phyloP scores from a whole-genome alignment of 2,329 filamentous ascomycete genomes.

The Trichoderma sp. region DNA sequence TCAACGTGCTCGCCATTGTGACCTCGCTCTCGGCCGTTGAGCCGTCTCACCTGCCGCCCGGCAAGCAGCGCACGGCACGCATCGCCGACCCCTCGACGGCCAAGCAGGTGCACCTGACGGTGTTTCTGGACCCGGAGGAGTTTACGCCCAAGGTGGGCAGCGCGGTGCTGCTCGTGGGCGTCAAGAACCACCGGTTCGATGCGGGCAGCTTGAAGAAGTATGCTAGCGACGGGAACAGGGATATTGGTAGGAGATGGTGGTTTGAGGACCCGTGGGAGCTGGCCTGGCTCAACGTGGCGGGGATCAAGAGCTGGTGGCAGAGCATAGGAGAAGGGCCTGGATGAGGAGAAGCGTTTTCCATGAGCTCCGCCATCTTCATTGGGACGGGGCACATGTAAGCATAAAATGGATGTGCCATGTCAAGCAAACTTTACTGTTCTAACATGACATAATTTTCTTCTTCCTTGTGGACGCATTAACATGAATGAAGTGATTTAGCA shows the following conservation, averaged over 20 bases:
- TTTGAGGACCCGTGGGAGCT: conserved; percentile 51
- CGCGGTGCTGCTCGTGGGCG: conserved; percentile 54
- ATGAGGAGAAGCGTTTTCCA: no score
- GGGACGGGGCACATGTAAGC: no score
- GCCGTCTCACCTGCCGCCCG: conserved; percentile 52
- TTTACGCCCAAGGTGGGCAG: conserved; percentile 53
- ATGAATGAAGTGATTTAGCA: no score
- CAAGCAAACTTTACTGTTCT: no score
- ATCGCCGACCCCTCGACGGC: conserved; percentile 55
- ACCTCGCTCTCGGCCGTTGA: conserved; percentile 51
- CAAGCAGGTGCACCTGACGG: conserved; percentile 56
- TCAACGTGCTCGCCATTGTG: conserved; percentile 58
- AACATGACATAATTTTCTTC: no score
- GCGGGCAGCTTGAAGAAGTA: conserved; percentile 51
- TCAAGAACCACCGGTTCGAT: conserved; percentile 61
- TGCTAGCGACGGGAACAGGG: conserved; percentile 43
- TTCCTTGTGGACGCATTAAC: no score
- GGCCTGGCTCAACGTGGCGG: conserved; percentile 53
- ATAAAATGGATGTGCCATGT: no score
- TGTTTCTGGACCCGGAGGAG: conserved; percentile 55
- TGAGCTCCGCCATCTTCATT: no score
- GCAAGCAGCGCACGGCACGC: conserved; percentile 55
- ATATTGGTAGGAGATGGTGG: conserved; percentile 52
- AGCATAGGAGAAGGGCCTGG: conserved; percentile 31
- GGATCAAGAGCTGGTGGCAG: conserved; percentile 51